Percentiles rank a stretch among this genome's conserved stretches.
phyloP scores from a whole-genome alignment of 192 early-diverging fungal species.

The Helicostylum pulchrum region DNA sequence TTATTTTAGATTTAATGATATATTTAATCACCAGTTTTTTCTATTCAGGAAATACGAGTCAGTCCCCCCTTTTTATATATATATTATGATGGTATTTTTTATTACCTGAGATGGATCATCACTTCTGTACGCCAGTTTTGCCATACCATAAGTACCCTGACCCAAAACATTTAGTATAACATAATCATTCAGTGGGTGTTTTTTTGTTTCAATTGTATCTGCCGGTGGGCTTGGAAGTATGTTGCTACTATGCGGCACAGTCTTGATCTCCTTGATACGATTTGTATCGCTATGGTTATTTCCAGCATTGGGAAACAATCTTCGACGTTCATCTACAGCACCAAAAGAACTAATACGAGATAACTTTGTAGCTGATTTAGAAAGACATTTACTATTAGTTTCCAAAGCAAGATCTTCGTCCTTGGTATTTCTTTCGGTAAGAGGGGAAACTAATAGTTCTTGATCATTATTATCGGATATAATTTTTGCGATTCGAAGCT shows the following conservation, averaged over 20 bases:
- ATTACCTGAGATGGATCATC: constrained; percentile 49
- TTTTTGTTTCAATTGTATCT: not conserved
- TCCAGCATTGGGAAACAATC: not conserved
- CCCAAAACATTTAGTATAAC: constrained; percentile 58
- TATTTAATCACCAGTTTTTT: not conserved
- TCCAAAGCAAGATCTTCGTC: no score
- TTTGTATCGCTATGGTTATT: no score
- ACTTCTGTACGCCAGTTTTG: constrained; percentile 52
- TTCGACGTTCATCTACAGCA: not conserved
- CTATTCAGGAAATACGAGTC: not conserved
- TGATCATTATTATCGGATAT: no score
- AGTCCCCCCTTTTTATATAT: no score
- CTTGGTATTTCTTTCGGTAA: no score
- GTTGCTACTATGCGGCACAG: no score
- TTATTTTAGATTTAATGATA: constrained; percentile 3
- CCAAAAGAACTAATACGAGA: not conserved
- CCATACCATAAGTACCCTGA: constrained; percentile 67
- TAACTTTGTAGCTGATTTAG: no score
- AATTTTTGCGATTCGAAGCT: no score
- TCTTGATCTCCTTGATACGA: no score
- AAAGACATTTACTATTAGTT: no score
- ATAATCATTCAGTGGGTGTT: constrained; percentile 42
- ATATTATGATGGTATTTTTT: no score
- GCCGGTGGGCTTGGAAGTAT: not conserved
- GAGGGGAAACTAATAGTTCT: no score